These are phyloP conservation scores for Gossypium australe DNA, from an alignment of 345 rosid genomes.

Conservation along the genomic window DNA sequence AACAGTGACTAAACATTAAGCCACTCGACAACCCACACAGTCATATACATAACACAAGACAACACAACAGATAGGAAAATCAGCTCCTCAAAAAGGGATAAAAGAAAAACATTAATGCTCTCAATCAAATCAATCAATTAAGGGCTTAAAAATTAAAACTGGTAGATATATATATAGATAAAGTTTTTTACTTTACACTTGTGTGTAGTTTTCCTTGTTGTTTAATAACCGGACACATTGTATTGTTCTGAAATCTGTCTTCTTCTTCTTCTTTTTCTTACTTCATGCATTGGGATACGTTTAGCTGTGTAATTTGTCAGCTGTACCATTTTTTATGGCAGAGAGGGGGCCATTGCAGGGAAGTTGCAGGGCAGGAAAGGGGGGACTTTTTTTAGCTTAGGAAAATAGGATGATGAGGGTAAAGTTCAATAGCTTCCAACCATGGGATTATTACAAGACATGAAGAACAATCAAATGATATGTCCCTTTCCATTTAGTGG, in stretches of 20 bases:
- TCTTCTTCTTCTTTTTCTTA: not conserved
- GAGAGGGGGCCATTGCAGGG: not conserved
- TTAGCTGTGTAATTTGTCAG: conserved; percentile 18
- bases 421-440: conserved; percentile 5
- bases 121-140: not conserved
- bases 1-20: conserved; percentile 20
- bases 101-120: not conserved
- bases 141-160: conserved; percentile 10
- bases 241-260: conserved; percentile 4
- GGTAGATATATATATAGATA: conserved; percentile 6
- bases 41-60: not conserved
- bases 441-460: conserved; percentile 21
- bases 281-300: conserved; percentile 8
- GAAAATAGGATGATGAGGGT: not conserved
- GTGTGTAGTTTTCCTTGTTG: conserved; percentile 16
- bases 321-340: not conserved
- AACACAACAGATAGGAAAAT: conserved; percentile 16
- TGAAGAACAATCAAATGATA: conserved; percentile 22
- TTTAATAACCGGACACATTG: conserved; percentile 22
- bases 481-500: conserved; percentile 21
- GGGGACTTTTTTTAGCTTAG: not conserved
- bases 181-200: not conserved
- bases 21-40: conserved; percentile 12
- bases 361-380: too few relatives aligned
- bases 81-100: not conserved